Evolutionary conservation across 2,329 filamentous ascomycete species (phyloP), one percentile per base, ranked within the genome.

Genomic region (Trichophyton simii): DNA sequence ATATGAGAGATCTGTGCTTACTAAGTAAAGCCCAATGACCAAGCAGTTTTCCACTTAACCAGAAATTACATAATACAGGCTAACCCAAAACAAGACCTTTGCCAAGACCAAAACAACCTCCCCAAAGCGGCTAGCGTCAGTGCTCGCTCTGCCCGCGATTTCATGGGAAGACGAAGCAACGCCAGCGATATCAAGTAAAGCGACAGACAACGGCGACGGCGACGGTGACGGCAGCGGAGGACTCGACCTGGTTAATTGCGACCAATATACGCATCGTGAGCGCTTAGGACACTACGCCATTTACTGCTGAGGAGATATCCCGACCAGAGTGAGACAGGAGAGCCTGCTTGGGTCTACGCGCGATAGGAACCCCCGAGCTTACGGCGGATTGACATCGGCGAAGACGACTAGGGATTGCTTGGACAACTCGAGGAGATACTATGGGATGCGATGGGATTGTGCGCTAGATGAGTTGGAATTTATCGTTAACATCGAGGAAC

Each of bases 81-180:
- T 52, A 28, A 28, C 8, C 54, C 8, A n/a, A 34, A 57, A 38
- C 36, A n/a, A 5, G 15, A 2, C 13, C 6, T 3, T 34, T 31
- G 58, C 58, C 58, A 59, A 59, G 58, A 59, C 41, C 58, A 59
- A 59, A 59, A 59, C 58, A 59, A 48, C 31, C 28, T 59, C 41
- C 58, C 44, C 22, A 59, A 50, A 46, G 28, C 36, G 58, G 41
- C 42, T 58, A 58, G 55, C 8, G 15, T 44, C 36, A 3, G 1
- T 55, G 22, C 28, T 44, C 3, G 15, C 28, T 42, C 20, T n/a
- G 55, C 55, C 55, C 41, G 55, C 55, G 41, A 58, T 58, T 58
- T 44, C 36, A n/a, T 15, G 42, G 20, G 42, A 18, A n/a, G 41
- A 25, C 22, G 20, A n/a, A 42, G 55, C 42, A 31, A 46, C 36